Conservation (phyloP, 768 basidiomycete genomes). For the Tricholoma terreum region DNA sequence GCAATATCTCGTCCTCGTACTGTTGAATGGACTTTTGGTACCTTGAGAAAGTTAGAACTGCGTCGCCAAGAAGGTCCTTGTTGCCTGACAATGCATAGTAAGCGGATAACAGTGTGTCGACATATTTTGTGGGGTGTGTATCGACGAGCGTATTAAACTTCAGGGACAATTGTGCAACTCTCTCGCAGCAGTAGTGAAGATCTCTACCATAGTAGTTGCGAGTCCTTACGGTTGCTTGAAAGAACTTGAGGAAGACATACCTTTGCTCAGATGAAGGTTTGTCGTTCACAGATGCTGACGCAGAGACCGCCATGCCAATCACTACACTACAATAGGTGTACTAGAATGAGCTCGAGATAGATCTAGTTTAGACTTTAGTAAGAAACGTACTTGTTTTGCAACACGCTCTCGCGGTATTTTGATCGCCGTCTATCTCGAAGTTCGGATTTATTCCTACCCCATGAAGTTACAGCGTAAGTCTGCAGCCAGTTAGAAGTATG, state of each 20-base stretch:
- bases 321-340: too few relatives aligned
- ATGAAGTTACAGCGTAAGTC: neutral
- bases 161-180: neutral
- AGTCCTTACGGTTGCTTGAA: neutral
- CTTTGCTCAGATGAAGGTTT: neutral
- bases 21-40: neutral
- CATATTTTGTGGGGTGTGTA: neutral
- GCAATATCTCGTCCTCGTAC: neutral
- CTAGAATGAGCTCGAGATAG: neutral
- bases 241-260: neutral
- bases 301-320: neutral
- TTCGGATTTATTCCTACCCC: neutral
- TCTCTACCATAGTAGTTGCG: neutral
- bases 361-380: neutral
- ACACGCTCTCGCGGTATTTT: too few relatives aligned
- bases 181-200: neutral
- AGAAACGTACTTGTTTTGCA: neutral
- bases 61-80: neutral
- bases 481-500: neutral
- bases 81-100: too few relatives aligned
- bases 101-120: too few relatives aligned
- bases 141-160: neutral
- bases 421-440: neutral
- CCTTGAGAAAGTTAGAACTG: neutral
- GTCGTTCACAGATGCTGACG: neutral